A percentile compares a stretch with the other conserved stretches of the same genome.
These are phyloP conservation scores for Solanum corneliomulleri DNA, from an alignment of 257 asterid genomes.

Conservation along the genomic window DNA sequence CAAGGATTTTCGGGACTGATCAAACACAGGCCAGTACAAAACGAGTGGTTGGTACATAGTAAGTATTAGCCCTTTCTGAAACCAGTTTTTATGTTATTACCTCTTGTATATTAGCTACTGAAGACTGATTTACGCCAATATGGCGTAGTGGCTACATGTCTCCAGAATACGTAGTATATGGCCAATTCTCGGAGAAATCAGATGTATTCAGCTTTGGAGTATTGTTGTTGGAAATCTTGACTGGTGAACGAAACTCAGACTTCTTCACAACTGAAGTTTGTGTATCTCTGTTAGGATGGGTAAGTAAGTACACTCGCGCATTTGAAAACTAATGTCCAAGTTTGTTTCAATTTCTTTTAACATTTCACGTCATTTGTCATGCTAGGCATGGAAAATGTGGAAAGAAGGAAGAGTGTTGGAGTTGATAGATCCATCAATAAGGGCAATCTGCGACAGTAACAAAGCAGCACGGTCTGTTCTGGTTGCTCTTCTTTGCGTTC, in stretches of 20 bases:
- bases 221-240: neutral
- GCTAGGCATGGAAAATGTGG: neutral
- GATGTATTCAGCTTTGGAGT: conserved; percentile 1
- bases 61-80: neutral
- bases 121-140: neutral
- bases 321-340: neutral
- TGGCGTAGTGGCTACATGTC: neutral
- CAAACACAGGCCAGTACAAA: conserved; percentile 1
- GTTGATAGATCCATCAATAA: neutral
- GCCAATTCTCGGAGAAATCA: conserved; percentile 1
- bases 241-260: neutral
- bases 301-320: neutral
- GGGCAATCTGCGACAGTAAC: neutral
- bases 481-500: neutral
- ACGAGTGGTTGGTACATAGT: conserved; percentile 5
- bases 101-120: no score
- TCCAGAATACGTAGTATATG: neutral
- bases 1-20: neutral
- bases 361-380: neutral
- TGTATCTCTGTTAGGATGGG: neutral
- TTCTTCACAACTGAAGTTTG: neutral
- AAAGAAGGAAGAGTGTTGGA: neutral
- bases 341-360: neutral
- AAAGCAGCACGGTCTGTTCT: neutral
- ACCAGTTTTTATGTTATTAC: neutral